phyloP scores from a whole-genome alignment of 441 rosid species.

The Mallotus repandus region DNA sequence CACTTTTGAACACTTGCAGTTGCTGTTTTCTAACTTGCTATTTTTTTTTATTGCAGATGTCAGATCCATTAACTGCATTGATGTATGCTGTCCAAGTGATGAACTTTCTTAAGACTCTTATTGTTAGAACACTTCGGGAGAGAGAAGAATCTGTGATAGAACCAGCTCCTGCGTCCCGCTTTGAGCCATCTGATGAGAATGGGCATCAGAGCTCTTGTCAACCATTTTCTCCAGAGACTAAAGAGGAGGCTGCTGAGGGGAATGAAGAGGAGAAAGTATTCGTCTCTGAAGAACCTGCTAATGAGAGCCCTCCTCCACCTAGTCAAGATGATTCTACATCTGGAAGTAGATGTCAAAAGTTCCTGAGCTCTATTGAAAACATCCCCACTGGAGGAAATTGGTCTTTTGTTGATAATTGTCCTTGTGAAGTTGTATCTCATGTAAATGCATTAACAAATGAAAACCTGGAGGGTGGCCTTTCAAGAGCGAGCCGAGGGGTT shows the following conservation, averaged over 20 bases:
- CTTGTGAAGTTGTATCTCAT: constrained; percentile 41
- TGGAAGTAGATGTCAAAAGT: constrained; percentile 29
- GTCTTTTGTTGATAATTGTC: constrained; percentile 31
- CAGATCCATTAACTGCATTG: constrained; percentile 77
- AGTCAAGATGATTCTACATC: constrained; percentile 27
- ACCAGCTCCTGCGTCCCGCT: constrained; percentile 26
- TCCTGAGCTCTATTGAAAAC: constrained; percentile 45
- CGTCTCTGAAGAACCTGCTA: constrained; percentile 37
- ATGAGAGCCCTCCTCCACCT: constrained; percentile 32
- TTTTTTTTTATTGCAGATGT: constrained; percentile 58
- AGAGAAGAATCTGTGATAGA: constrained; percentile 57
- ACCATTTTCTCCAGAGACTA: constrained; percentile 32
- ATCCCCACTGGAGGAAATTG: constrained; percentile 28
- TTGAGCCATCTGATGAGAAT: constrained; percentile 51
- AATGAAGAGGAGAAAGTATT: constrained; percentile 31
- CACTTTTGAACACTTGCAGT: constrained; percentile 23
- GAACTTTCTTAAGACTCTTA: constrained; percentile 76
- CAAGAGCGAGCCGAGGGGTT: constrained; percentile 18
- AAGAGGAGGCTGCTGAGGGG: constrained; percentile 31
- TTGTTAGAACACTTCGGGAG: constrained; percentile 51
- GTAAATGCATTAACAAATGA: constrained; percentile 30
- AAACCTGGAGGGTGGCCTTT: constrained; percentile 22
- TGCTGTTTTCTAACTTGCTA: constrained; percentile 4
- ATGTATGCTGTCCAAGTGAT: constrained; percentile 91
- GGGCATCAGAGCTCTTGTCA: constrained; percentile 56